Base-by-base conservation (phyloP, 225 moss, liverwort and hornwort species). In the Lunularia cruciata region DNA sequence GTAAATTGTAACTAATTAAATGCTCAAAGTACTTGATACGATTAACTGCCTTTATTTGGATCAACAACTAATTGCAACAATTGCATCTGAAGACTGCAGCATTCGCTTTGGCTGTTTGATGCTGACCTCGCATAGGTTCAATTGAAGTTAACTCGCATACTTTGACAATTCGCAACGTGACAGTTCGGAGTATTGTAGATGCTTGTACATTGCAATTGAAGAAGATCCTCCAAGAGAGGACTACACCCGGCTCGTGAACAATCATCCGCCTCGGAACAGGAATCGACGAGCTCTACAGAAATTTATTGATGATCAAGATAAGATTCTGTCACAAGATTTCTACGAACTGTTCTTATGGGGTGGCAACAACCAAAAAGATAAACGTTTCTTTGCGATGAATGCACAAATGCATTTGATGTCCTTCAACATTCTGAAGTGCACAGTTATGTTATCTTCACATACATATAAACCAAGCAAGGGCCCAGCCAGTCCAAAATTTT, bases 41-140 rank as follows among this genome's bases (percentile, higher is more conserved):
- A n/a, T n/a, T n/a, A n/a, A n/a, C n/a, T n/a, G n/a, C n/a, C n/a
- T n/a, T n/a, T n/a, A n/a, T n/a, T n/a, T n/a, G n/a, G n/a, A n/a
- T n/a, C n/a, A n/a, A n/a, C n/a, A n/a, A n/a, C n/a, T n/a, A n/a
- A n/a, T n/a, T n/a, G n/a, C n/a, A n/a, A n/a, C n/a, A n/a, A n/a
- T n/a, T n/a, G n/a, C n/a, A n/a, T n/a, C n/a, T n/a, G n/a, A n/a
- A 60, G 4, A 34, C 43, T 43, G 11, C 43, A 43, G 3, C 16
- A 19, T 60, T 6, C 43, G 28, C 0, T 16, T 64, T 28, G 28
- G 45, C 15, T 18, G 4, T 27, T 37, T 23, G 30, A 51, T 40
- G 35, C 75, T 79, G 35, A 79, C 79, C 79, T 75, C 23, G 75
- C 71, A 30, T 75, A 79, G 61, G 75, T 75, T 48, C 72, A 47